These are phyloP conservation scores for Fragaria iinumae DNA, from an alignment of 306 rosid genomes.

Conservation along the genomic window DNA sequence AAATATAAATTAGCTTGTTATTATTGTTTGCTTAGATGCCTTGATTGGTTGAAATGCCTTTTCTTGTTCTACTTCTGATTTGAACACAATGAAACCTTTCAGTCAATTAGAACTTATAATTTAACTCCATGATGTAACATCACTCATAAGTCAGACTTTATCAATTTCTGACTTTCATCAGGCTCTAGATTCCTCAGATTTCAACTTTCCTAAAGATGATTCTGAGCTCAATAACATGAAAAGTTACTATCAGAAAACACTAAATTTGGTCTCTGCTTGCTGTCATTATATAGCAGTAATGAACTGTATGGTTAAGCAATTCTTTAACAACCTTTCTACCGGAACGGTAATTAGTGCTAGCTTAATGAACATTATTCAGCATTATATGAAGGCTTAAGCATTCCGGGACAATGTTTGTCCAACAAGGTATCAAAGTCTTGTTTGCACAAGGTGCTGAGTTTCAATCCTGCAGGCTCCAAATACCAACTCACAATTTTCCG, in stretches of 20 bases:
- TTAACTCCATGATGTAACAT: background rate
- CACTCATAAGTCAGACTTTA: background rate
- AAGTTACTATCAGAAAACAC: background rate
- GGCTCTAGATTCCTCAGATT: constrained; percentile 5
- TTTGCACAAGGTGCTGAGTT: background rate
- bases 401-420: background rate
- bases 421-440: too few species aligned
- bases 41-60: background rate
- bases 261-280: background rate
- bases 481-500: background rate
- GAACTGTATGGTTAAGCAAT: background rate
- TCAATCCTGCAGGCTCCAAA: background rate
- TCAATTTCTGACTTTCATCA: background rate
- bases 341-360: background rate
- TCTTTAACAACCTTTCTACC: too few species aligned
- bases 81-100: background rate
- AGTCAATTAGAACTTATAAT: background rate
- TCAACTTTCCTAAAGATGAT: background rate
- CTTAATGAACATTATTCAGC: background rate
- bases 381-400: background rate
- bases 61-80: background rate
- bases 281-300: background rate
- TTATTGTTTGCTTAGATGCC: constrained; percentile 11
- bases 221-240: background rate
- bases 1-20: background rate